These are phyloP conservation scores for Eleusine coracana DNA, from an alignment of 176 grass and related monocot species.

Conservation along the genomic window DNA sequence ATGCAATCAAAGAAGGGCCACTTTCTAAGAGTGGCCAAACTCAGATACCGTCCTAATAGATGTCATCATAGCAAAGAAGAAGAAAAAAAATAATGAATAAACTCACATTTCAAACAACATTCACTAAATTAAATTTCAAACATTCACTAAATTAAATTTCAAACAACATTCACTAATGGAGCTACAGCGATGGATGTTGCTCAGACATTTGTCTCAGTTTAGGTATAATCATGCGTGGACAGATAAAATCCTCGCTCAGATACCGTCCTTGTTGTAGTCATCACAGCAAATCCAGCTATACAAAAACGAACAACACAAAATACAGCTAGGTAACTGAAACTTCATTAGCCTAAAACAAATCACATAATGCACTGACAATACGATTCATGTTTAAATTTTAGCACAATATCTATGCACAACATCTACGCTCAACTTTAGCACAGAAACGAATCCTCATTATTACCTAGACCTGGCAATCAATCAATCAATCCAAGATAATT, in stretches of 20 bases:
- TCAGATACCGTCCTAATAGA: constrained; percentile 36
- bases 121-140: neutral
- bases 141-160: neutral
- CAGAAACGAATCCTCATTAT: neutral
- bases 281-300: neutral
- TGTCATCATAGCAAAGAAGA: constrained; percentile 34
- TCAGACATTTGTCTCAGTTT: constrained; percentile 32
- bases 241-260: constrained; percentile 6
- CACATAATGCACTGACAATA: neutral
- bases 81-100: neutral
- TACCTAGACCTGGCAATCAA: neutral
- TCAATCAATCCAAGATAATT: neutral
- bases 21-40: neutral
- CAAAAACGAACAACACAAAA: neutral
- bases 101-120: neutral
- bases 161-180: too few species aligned
- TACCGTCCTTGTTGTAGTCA: constrained; percentile 29
- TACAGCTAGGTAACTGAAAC: neutral
- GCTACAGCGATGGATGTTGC: neutral
- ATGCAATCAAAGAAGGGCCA: constrained; percentile 17
- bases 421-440: neutral
- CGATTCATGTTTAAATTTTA: neutral
- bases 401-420: neutral
- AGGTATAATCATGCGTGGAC: constrained; percentile 26
- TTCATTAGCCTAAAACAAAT: neutral